Conservation (phyloP, 106 monocot species). For the Acorus gramineus region DNA sequence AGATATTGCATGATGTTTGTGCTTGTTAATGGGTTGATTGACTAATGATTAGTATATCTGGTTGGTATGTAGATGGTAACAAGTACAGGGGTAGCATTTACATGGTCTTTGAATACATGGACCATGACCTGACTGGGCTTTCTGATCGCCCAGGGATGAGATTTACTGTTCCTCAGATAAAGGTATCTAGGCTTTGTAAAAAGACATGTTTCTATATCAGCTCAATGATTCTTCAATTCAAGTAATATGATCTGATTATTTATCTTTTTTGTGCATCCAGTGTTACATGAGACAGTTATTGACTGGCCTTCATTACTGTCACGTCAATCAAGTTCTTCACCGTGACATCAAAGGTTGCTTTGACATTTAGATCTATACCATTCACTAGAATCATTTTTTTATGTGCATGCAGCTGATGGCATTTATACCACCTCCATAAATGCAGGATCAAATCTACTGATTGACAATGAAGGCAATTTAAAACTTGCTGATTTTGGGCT, state of each 20-base stretch:
- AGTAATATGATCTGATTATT: neutral
- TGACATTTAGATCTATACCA: too few species aligned
- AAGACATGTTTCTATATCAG: too few species aligned
- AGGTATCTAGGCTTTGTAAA: slow-evolving; percentile 3
- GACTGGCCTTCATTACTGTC: slow-evolving; percentile 19
- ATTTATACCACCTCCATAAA: too few species aligned
- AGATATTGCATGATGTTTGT: too few species aligned
- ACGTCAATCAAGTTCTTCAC: slow-evolving; percentile 17
- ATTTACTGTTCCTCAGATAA: slow-evolving; percentile 9
- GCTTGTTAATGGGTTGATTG: too few species aligned
- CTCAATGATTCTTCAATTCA: neutral
- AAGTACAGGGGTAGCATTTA: slow-evolving; percentile 19
- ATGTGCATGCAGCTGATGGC: too few species aligned
- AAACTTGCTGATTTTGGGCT: slow-evolving; percentile 29
- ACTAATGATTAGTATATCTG: neutral
- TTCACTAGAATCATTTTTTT: too few species aligned
- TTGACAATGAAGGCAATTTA: slow-evolving; percentile 11
- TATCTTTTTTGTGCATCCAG: neutral
- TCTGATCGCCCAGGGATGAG: neutral
- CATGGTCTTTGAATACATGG: slow-evolving; percentile 32
- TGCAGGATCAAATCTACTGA: slow-evolving; percentile 10
- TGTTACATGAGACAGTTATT: slow-evolving; percentile 19
- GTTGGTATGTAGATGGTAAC: slow-evolving; percentile 6
- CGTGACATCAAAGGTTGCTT: slow-evolving; percentile 21
- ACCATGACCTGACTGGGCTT: slow-evolving; percentile 11